Evolutionary conservation across 148 eudicot genomes (phyloP).

Genomic region (Pharnaceum exiguum): DNA sequence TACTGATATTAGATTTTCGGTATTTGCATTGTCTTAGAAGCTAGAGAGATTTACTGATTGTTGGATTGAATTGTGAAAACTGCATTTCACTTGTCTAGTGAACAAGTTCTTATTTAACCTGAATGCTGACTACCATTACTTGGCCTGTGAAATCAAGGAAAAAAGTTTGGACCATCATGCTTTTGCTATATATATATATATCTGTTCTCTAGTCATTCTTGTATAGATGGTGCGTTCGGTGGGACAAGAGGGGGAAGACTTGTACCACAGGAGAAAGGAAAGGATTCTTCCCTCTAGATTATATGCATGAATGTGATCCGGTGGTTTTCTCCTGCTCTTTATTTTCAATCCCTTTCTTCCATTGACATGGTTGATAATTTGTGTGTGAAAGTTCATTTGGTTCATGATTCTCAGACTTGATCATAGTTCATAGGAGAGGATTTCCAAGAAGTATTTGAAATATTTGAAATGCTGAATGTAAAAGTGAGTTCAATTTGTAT

Average conservation of each 20-base stretch:
- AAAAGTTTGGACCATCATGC: neutral
- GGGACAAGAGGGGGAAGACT: slow-evolving; percentile 86
- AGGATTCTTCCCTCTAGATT: slow-evolving; percentile 95
- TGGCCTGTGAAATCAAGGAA: no score
- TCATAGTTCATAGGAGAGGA: slow-evolving; percentile 77
- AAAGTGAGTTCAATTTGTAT: slow-evolving; percentile 53
- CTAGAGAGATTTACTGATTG: no score
- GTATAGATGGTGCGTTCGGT: slow-evolving; percentile 83
- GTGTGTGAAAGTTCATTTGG: neutral
- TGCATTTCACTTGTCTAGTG: no score
- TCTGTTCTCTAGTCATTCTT: neutral
- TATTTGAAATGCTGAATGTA: slow-evolving; percentile 92
- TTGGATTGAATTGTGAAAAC: no score
- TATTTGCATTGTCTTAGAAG: no score
- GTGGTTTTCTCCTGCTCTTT: slow-evolving; percentile 26
- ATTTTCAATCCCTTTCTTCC: neutral
- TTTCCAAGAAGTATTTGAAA: slow-evolving; percentile 79
- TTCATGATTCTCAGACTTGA: slow-evolving; percentile 28
- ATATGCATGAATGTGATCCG: slow-evolving; percentile 87
- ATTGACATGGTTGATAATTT: neutral
- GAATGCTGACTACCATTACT: no score
- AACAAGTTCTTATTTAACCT: no score
- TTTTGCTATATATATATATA: neutral
- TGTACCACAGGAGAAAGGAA: slow-evolving; percentile 96
- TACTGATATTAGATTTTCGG: no score